Conservation (phyloP, 768 basidiomycete species). For the Lactarius hatsudake region DNA sequence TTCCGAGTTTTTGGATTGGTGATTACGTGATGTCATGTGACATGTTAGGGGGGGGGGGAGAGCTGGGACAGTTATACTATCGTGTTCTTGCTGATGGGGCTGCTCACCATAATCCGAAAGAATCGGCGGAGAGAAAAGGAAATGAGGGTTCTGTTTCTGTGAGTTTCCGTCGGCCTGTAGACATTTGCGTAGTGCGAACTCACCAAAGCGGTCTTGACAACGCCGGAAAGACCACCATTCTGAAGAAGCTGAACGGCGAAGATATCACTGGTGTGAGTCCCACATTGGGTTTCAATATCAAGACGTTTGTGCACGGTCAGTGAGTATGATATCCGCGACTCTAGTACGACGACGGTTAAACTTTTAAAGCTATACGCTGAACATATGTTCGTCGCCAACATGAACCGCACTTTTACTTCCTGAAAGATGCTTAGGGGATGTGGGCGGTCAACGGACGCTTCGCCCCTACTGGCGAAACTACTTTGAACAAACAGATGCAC, state of each 20-base stretch:
- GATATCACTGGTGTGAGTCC: slow-evolving; percentile 87
- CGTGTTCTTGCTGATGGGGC: slow-evolving; percentile 57
- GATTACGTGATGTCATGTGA: too few relatives aligned
- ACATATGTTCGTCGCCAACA: slow-evolving; percentile 58
- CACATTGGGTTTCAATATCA: slow-evolving; percentile 98
- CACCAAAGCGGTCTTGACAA: slow-evolving; percentile 86
- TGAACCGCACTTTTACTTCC: not conserved
- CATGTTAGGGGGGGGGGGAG: too few relatives aligned
- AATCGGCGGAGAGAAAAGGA: slow-evolving; percentile 93
- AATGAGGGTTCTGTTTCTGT: slow-evolving; percentile 96
- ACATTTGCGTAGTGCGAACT: not conserved
- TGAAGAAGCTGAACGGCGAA: slow-evolving; percentile 93
- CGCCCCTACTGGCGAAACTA: slow-evolving; percentile 99
- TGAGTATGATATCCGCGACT: slow-evolving; percentile 38
- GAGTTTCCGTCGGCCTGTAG: slow-evolving; percentile 28
- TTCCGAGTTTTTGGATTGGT: too few relatives aligned
- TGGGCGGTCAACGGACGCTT: slow-evolving; percentile 93
- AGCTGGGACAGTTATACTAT: too few relatives aligned
- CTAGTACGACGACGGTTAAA: not conserved
- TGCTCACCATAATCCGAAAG: slow-evolving; percentile 96
- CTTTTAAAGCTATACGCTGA: slow-evolving; percentile 61
- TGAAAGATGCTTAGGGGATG: slow-evolving; percentile 70
- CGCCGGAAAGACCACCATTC: slow-evolving; percentile 96
- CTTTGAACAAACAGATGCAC: slow-evolving; percentile 96
- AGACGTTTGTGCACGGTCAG: slow-evolving; percentile 90